Base-by-base conservation (phyloP, 176 grass and related monocot species). In the Phragmites australis region DNA sequence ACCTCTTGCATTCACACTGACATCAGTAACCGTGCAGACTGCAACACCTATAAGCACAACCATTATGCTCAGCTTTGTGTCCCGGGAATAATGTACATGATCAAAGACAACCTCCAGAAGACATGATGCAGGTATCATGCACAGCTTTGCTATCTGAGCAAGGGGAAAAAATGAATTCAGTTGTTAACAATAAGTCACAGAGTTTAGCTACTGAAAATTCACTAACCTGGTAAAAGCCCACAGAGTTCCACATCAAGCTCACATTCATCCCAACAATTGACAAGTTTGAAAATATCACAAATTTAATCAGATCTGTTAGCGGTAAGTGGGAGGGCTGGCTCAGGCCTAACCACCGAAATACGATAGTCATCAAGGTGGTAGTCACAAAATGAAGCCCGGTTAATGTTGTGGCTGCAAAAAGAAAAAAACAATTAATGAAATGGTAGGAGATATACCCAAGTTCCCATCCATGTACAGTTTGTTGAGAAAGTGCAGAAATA, bases 41-140 rank as follows among this genome's bases (percentile, higher is more conserved):
- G 91, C 91, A 66, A 97, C 95, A 46, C 95, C 92, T 60, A 86
- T 45, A 26, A 94, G 83, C 72, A 98, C 95, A 50, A 98, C 90
- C 72, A 85, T 64, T 87, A 98, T 98, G 87, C 95, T 98, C 57
- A 98, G 81, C 65, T 94, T 98, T 61, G 95, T 98, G 69, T 90
- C 81, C 68, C 70, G 66, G 12, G 92, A 94, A 63, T 98, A 98
- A 68, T 80, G 92, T 21, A 98, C 87, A 45, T 92, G 90, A 74
- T 98, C 95, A 53, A 98, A 98, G 58, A 89, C 84, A 79, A 94
- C 90, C 72, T 94, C 95, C 51, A 98, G 85, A 87, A 98, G 92
- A 74, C 95, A 98, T 79, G 92, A 98, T n/a, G 89, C 95, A 37
- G 95, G 95, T 87, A 98, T 98, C 92, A 94, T 98, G 75, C 92